These are phyloP conservation scores for Paradendryphiella salina DNA, from an alignment of 2,329 filamentous ascomycete genomes.

Conservation along the genomic window DNA sequence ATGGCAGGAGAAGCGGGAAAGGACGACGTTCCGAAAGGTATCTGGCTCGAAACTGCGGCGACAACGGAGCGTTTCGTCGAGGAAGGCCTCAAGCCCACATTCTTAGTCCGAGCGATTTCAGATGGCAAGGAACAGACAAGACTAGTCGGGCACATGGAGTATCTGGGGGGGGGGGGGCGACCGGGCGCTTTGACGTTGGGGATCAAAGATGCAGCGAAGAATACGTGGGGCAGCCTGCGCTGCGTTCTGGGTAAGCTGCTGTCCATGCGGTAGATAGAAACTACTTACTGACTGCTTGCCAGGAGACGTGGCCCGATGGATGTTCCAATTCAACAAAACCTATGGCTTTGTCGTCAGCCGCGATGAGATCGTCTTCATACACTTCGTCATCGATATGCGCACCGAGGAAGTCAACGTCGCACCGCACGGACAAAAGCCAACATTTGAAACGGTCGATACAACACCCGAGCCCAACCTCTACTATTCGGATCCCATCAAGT, in stretches of 20 bases:
- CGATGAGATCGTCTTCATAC: constrained; percentile 27
- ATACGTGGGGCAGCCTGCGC: constrained; percentile 24
- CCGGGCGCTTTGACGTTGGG: constrained; percentile 19
- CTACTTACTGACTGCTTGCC: background rate
- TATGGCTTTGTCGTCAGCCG: constrained; percentile 25
- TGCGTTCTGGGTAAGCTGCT: constrained; percentile 21
- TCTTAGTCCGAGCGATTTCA: constrained; percentile 12
- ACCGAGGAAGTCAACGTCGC: constrained; percentile 4
- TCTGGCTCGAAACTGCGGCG: constrained; percentile 4
- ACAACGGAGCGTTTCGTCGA: background rate
- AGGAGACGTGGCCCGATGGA: constrained; percentile 27
- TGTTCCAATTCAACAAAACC: constrained; percentile 21
- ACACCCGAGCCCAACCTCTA: constrained; percentile 16
- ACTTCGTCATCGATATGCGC: constrained; percentile 6
- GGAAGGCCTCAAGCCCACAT: constrained; percentile 11
- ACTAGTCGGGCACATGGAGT: constrained; percentile 26
- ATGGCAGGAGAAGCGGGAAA: background rate
- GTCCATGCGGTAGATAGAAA: background rate
- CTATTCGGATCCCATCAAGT: constrained; percentile 21
- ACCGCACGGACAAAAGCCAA: background rate
- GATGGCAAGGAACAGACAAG: constrained; percentile 6
- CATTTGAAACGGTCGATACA: background rate
- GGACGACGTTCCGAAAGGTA: background rate
- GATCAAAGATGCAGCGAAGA: constrained; percentile 3
- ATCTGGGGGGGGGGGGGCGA: constrained; percentile 23